Percentiles rank a stretch among this genome's conserved stretches.
Conservation (phyloP, 345 rosid genomes). For the Chamaenerion angustifolium region DNA sequence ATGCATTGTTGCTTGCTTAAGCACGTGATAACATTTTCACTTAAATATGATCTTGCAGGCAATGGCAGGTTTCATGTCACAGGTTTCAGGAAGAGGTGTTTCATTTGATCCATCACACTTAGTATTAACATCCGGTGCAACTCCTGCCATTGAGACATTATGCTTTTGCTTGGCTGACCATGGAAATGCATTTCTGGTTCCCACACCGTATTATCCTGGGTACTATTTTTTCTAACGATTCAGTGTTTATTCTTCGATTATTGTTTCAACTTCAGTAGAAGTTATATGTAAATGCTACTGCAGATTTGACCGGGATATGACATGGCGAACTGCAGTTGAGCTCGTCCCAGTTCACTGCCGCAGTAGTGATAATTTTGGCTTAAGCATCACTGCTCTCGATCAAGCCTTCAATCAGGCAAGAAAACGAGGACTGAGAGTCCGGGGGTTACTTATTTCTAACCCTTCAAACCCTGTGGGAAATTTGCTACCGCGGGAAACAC, state of each 20-base stretch:
- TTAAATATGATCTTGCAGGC: slow-evolving; percentile 30
- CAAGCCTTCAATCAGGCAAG: slow-evolving; percentile 81
- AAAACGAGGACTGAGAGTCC: slow-evolving; percentile 59
- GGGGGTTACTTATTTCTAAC: slow-evolving; percentile 68
- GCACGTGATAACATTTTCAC: neutral
- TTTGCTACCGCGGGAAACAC: slow-evolving; percentile 46
- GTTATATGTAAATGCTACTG: slow-evolving; percentile 8
- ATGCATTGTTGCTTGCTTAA: no score
- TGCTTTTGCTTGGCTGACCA: slow-evolving; percentile 86
- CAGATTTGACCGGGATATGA: slow-evolving; percentile 84
- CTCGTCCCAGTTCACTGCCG: slow-evolving; percentile 83
- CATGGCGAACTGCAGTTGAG: slow-evolving; percentile 72
- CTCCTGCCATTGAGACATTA: slow-evolving; percentile 78
- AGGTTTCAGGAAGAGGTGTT: slow-evolving; percentile 33
- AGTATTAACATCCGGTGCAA: slow-evolving; percentile 69
- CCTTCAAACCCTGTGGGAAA: slow-evolving; percentile 89
- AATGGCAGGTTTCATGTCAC: slow-evolving; percentile 70
- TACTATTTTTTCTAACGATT: slow-evolving; percentile 14
- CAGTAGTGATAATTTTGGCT: slow-evolving; percentile 53
- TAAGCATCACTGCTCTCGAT: slow-evolving; percentile 54
- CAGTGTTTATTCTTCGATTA: no score
- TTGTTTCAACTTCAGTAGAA: no score
- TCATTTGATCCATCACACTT: slow-evolving; percentile 60
- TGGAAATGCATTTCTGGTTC: slow-evolving; percentile 78
- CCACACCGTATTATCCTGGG: slow-evolving; percentile 92